A percentile compares a stretch with the other conserved stretches of the same genome.
Conservation (phyloP, 164 flowering plant genomes). For the Malania oleifera region DNA sequence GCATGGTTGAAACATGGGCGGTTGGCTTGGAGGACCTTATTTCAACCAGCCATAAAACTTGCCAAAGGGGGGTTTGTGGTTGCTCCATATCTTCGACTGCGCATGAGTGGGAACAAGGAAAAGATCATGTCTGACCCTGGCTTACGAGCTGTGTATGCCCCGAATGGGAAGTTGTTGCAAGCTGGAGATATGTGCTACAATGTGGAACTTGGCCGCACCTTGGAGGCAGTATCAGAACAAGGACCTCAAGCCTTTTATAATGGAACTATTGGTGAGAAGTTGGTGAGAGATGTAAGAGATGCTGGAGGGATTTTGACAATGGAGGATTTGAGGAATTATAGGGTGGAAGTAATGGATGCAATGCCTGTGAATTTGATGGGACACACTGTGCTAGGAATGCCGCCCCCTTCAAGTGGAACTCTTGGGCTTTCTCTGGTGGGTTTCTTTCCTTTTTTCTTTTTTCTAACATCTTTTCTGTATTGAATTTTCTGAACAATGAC, state of each 20-base stretch:
- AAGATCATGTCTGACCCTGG: slow-evolving; percentile 63
- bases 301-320: slow-evolving; percentile 90
- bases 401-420: slow-evolving; percentile 97
- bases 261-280: slow-evolving; percentile 65
- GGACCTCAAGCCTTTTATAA: slow-evolving; percentile 79
- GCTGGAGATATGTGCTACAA: slow-evolving; percentile 77
- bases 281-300: slow-evolving; percentile 65
- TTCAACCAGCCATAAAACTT: slow-evolving; percentile 69
- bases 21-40: slow-evolving; percentile 66
- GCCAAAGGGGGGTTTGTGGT: slow-evolving; percentile 72
- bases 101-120: slow-evolving; percentile 12
- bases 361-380: slow-evolving; percentile 61
- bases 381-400: slow-evolving; percentile 79
- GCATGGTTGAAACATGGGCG: slow-evolving; percentile 81
- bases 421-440: slow-evolving; percentile 72
- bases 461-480: background rate
- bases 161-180: slow-evolving; percentile 54
- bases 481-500: background rate
- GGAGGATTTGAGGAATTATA: slow-evolving; percentile 80
- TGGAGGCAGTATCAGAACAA: slow-evolving; percentile 61
- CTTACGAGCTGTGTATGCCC: slow-evolving; percentile 60
- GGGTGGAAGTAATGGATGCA: slow-evolving; percentile 56
- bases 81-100: slow-evolving; percentile 40
- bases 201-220: slow-evolving; percentile 53
- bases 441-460: background rate